phyloP scores from a whole-genome alignment of 2,329 filamentous ascomycete species.

The Alternaria longipes region DNA sequence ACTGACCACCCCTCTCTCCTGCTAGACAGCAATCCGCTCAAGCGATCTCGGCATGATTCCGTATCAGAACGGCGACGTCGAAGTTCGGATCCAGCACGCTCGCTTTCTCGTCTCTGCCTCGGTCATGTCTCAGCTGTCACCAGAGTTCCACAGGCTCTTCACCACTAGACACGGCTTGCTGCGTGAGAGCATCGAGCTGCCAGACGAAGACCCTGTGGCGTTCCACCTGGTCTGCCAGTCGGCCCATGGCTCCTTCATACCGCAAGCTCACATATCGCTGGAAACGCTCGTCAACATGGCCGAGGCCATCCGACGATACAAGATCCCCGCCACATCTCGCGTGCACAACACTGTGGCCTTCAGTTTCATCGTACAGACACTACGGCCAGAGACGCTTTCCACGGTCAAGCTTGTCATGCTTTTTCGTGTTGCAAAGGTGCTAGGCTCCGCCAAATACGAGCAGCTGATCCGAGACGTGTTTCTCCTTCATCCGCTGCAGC shows the following conservation, averaged over 20 bases:
- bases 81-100: conserved; percentile 2
- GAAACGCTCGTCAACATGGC: conserved; percentile 15
- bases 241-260: conserved; percentile 19
- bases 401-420: conserved; percentile 13
- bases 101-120: conserved; percentile 12
- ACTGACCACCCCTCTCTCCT: neutral
- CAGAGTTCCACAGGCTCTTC: conserved; percentile 17
- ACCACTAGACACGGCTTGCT: neutral
- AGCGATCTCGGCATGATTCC: neutral
- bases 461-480: conserved; percentile 16
- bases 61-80: conserved; percentile 7
- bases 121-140: conserved; percentile 10
- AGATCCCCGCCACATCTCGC: conserved; percentile 4
- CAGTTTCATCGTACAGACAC: conserved; percentile 9
- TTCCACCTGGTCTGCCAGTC: conserved; percentile 17
- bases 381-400: conserved; percentile 14
- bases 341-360: conserved; percentile 10
- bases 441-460: conserved; percentile 7
- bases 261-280: conserved; percentile 12
- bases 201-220: conserved; percentile 10
- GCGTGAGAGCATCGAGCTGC: conserved; percentile 6
- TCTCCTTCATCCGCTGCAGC: conserved; percentile 2
- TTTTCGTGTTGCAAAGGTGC: conserved; percentile 4
- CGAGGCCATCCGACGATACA: conserved; percentile 12
- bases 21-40: neutral